Percentiles rank a stretch among this genome's conserved stretches.
These are phyloP conservation scores for Didymella pomorum DNA, from an alignment of 2,329 filamentous ascomycete genomes.

Conservation along the genomic window DNA sequence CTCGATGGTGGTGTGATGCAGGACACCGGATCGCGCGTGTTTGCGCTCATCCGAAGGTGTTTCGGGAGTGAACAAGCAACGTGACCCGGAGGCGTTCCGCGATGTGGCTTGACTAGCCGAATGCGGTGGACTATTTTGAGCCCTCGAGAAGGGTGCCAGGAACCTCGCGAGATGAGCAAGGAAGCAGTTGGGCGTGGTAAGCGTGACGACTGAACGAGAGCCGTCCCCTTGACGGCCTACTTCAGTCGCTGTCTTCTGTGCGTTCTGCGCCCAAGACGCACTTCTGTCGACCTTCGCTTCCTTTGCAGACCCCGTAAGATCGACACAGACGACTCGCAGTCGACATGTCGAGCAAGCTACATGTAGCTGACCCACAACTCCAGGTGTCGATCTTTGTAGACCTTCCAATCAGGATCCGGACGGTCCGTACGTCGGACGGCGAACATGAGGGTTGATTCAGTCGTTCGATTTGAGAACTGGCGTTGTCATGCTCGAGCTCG, in stretches of 20 bases:
- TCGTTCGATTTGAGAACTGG: neutral
- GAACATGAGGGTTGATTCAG: neutral
- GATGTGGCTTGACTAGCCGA: conserved; percentile 18
- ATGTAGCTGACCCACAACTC: conserved; percentile 4
- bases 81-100: conserved; percentile 30
- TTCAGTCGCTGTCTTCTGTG: neutral
- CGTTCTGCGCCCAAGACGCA: neutral
- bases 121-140: conserved; percentile 22
- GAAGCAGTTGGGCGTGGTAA: neutral
- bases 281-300: neutral
- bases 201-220: neutral
- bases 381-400: conserved; percentile 11
- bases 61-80: conserved; percentile 26
- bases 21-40: conserved; percentile 9
- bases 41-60: conserved; percentile 41
- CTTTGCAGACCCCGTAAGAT: neutral
- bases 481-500: neutral
- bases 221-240: neutral
- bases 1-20: conserved; percentile 31
- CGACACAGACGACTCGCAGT: conserved; percentile 3
- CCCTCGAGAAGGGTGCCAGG: neutral
- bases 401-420: conserved; percentile 6
- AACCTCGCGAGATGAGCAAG: neutral
- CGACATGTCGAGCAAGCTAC: neutral
- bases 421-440: conserved; percentile 6